Percentiles rank a stretch among this genome's conserved stretches.
Conservation (phyloP, 139 green algal genomes). For the Pycnococcus provasolii region DNA sequence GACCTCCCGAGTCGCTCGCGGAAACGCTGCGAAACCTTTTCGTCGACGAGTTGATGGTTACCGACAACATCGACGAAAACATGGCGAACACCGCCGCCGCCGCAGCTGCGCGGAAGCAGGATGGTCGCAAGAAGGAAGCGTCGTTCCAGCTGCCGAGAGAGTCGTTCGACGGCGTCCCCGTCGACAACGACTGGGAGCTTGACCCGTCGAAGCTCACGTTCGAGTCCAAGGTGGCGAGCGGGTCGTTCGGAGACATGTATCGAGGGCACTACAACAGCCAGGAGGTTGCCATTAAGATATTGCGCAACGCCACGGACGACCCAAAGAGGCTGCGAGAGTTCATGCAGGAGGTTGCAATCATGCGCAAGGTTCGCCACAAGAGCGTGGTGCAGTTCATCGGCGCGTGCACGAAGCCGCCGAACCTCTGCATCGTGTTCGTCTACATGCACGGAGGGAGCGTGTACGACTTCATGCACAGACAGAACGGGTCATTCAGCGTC, state of each 20-base stretch:
- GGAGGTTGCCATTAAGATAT: slow-evolving; percentile 96
- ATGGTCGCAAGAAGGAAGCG: background rate
- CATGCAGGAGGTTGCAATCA: slow-evolving; percentile 74
- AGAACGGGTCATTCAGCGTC: background rate
- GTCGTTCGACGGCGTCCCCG: background rate
- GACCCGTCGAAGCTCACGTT: slow-evolving; percentile 69
- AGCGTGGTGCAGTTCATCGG: slow-evolving; percentile 99
- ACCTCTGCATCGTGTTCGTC: slow-evolving; percentile 96
- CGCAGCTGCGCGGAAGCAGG: background rate
- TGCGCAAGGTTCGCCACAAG: slow-evolving; percentile 79
- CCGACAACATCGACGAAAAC: background rate
- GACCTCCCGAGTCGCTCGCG: background rate
- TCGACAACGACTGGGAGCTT: slow-evolving; percentile 88
- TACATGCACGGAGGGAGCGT: slow-evolving; percentile 90
- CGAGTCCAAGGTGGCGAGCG: slow-evolving; percentile 69
- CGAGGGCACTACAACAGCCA: slow-evolving; percentile 86
- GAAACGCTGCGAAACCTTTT: background rate
- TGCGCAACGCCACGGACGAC: slow-evolving; percentile 60
- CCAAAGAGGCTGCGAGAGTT: slow-evolving; percentile 84
- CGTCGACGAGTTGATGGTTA: background rate
- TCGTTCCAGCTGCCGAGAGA: background rate
- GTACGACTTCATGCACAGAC: slow-evolving; percentile 82
- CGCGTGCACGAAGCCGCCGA: slow-evolving; percentile 87
- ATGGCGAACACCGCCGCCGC: background rate
- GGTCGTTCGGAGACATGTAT: slow-evolving; percentile 92